Evolutionary conservation across 1,284 basidiomycete species (phyloP).

Genomic region (Boletus semigastroideus): DNA sequence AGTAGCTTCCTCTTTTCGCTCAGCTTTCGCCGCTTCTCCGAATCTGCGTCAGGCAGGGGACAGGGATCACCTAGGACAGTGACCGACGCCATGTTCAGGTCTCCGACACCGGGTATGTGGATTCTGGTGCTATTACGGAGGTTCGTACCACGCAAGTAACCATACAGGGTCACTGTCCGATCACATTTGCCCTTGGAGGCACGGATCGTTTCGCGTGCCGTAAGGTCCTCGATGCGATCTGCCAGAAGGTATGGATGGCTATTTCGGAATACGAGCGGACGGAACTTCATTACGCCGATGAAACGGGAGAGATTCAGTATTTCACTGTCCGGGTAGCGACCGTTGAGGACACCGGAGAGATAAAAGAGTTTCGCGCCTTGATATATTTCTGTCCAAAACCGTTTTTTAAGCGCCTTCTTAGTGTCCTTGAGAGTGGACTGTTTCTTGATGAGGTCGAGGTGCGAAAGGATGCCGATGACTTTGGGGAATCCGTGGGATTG

Average conservation of each 20-base stretch:
- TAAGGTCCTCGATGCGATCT: conserved; percentile 95
- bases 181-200: conserved; percentile 83
- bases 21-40: conserved; percentile 90
- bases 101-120: conserved; percentile 95
- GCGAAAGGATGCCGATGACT: conserved; percentile 94
- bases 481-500: conserved; percentile 98
- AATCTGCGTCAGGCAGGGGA: conserved; percentile 88
- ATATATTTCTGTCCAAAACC: conserved; percentile 99
- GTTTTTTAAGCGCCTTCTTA: conserved; percentile 95
- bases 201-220: conserved; percentile 82
- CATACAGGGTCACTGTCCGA: conserved; percentile 90
- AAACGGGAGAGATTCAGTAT: conserved; percentile 96
- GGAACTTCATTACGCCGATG: conserved; percentile 98
- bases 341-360: conserved; percentile 96
- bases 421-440: conserved; percentile 83
- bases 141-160: conserved; percentile 92
- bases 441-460: conserved; percentile 97
- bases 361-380: conserved; percentile 99
- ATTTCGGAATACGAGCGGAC: conserved; percentile 95
- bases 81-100: conserved; percentile 75
- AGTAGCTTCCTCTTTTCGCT: conserved; percentile 93
- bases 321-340: conserved; percentile 96
- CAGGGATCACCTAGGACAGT: conserved; percentile 89
- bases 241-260: conserved; percentile 94
- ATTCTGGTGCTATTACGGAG: conserved; percentile 81